Conservation (phyloP, 768 basidiomycete species). For the Tremella mesenterica region DNA sequence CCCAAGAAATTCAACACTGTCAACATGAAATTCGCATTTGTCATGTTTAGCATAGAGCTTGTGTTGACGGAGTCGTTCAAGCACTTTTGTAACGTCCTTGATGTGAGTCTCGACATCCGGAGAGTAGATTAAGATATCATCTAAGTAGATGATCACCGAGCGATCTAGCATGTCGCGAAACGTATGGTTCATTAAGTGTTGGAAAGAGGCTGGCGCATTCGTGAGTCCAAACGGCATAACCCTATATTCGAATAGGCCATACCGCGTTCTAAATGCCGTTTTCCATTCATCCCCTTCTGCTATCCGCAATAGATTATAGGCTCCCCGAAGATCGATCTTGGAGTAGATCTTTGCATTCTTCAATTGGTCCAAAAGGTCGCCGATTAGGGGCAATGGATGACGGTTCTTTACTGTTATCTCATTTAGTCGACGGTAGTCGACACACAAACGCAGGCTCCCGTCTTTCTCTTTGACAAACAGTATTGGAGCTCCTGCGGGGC, state of each 20-base stretch:
- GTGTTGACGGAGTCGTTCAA: constrained; percentile 10
- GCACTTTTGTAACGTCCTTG: constrained; percentile 11
- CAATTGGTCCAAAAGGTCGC: constrained; percentile 10
- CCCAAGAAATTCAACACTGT: constrained; percentile 3
- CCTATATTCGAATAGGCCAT: constrained; percentile 14
- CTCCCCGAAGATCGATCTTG: constrained; percentile 25
- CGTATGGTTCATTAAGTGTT: constrained; percentile 22
- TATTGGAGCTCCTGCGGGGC: no score
- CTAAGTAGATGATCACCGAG: constrained; percentile 21
- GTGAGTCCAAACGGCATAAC: constrained; percentile 28
- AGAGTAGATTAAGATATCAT: constrained; percentile 32
- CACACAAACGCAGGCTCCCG: background rate
- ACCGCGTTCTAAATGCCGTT: constrained; percentile 41
- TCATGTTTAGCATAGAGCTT: constrained; percentile 7
- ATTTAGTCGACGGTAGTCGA: constrained; percentile 7
- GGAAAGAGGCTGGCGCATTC: constrained; percentile 28
- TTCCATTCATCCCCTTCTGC: constrained; percentile 38
- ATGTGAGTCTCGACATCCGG: constrained; percentile 12
- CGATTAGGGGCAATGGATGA: constrained; percentile 21
- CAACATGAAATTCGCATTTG: constrained; percentile 9
- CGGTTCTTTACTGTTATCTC: constrained; percentile 11
- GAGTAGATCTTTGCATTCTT: constrained; percentile 14
- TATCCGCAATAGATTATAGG: constrained; percentile 30
- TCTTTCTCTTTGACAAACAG: constrained; percentile 6
- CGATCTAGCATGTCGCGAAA: constrained; percentile 12